Evolutionary conservation across 805 yeast genomes (phyloP).

Genomic region (Hemisphaericaspora nanyangensis): DNA sequence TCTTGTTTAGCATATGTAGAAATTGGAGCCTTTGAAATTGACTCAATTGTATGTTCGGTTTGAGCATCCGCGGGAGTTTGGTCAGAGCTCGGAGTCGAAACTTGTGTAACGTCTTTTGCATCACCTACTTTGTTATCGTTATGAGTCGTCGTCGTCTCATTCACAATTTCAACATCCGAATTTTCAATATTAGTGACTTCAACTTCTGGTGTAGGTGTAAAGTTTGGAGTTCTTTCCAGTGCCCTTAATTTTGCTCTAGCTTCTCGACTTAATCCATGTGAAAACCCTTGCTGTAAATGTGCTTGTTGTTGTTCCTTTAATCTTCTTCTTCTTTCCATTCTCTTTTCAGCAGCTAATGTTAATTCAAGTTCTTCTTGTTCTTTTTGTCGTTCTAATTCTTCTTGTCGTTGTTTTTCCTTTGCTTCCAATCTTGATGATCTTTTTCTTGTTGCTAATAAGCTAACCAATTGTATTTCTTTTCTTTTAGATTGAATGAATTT

Average conservation of each 20-base stretch:
- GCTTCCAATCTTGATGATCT: slow-evolving; percentile 72
- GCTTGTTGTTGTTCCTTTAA: slow-evolving; percentile 2
- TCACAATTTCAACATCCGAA: neutral
- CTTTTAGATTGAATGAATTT: slow-evolving; percentile 51
- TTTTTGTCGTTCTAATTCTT: slow-evolving; percentile 48
- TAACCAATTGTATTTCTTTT: slow-evolving; percentile 61
- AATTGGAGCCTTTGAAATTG: too few relatives aligned
- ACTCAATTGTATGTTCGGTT: too few relatives aligned
- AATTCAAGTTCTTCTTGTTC: slow-evolving; percentile 45
- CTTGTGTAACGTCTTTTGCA: too few relatives aligned
- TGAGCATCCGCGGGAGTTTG: too few relatives aligned
- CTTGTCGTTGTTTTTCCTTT: slow-evolving; percentile 47
- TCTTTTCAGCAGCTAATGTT: slow-evolving; percentile 38
- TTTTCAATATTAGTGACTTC: slow-evolving; percentile 2
- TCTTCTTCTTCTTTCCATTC: slow-evolving; percentile 39
- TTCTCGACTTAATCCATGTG: slow-evolving; percentile 26
- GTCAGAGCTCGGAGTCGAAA: too few relatives aligned
- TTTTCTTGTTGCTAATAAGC: slow-evolving; percentile 63
- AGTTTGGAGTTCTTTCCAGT: slow-evolving; percentile 4
- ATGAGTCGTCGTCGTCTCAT: too few relatives aligned
- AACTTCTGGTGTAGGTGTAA: slow-evolving; percentile 8
- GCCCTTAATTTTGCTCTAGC: slow-evolving; percentile 32
- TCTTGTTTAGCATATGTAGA: too few relatives aligned
- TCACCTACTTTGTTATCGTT: too few relatives aligned
- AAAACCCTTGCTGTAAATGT: slow-evolving; percentile 12